Evolutionary conservation across 1,284 basidiomycete genomes (phyloP), one percentile per base, ranked within the genome.

Genomic region (Pyrrhoderma lamaoense): DNA sequence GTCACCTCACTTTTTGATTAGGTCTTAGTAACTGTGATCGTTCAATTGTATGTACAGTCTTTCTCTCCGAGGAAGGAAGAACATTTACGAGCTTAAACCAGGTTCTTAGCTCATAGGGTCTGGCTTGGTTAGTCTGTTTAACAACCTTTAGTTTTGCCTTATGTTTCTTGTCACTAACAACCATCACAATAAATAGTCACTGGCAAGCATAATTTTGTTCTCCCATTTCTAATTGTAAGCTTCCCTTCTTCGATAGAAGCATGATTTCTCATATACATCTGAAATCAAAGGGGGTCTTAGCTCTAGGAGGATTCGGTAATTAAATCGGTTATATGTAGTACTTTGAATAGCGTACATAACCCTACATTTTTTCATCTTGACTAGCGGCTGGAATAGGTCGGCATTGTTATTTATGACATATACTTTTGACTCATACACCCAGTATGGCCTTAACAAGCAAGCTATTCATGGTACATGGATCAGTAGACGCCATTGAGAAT

Each of bases 71-170:
- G 11, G 11, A n/a, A 21, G 16, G 19, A 2, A 19, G 31, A 5
- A 27, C 5, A 5, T 9, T 4, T 27, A 9, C 4, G n/a, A 25
- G 9, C n/a, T 9, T 44, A 8, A 25, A n/a, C n/a, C 3, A 44
- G 42, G 31, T 44, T 44, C 42, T 27, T 44, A 16, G 42, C 42
- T 19, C 42, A 44, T 3, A 22, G 42, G 4, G 31, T 44, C 21
- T 44, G 42, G 42, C 42, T 44, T 25, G 42, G 42, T 44, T 14
- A 4, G 19, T 44, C 40, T 42, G 4, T n/a, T n/a, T n/a, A n/a
- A n/a, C n/a, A 21, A 16, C 11, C 16, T 42, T 42, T 22, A 11
- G 11, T 16, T 18, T 42, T 13, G 3, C 19, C 11, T 18, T 22
- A 18, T 13, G 18, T 42, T n/a, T 42, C 23, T 22, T 42, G 8